Evolutionary conservation across 176 grass and related monocot genomes (phyloP), one percentile per base, ranked within the genome.

Genomic region (Canna indica): DNA sequence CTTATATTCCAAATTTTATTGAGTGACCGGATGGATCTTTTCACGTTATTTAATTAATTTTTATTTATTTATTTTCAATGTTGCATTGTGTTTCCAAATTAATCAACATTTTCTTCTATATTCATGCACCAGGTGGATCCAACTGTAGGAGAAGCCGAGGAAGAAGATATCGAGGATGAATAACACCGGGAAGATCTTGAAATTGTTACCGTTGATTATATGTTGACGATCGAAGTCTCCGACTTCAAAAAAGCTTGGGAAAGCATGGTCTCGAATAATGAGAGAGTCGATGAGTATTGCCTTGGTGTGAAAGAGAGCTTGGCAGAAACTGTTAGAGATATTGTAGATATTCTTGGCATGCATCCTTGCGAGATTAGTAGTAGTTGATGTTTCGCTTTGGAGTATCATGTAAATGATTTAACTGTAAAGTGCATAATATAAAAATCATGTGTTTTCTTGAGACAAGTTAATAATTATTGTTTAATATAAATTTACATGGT

Each of bases 191-290:
- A 99, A 83, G 94, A 99, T 58, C 69, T 99, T 9, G 94, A 99
- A 85, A 81, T 99, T 25, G 77, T 76, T 48, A 81, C 78, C 74
- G 94, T 86, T 58, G 94, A 99, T 80, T 99, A 99, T 66, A 93
- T 99, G 84, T 66, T 92, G 69, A 93, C 87, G 75, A 86, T 99
- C 32, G 84, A 80, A 72, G 86, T 99, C 36, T 92, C 86, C 9
- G 93, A 93, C 73, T 99, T 99, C 90, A 78, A 82, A 76, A 99
- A 99, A 78, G 90, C 86, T 69, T 99, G 94, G 94, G 94, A 99
- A 73, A 90, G 75, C 68, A 87, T 93, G 82, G 94, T 82, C 73
- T 82, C 84, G 24, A 89, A 99, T 61, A 87, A 35, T 28, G 94
- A 99, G 73, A 77, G 78, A 20, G 75, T 99, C 52, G 94, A 93